phyloP scores from a whole-genome alignment of 169 alveolate species.

The Theileria luwenshuni region DNA sequence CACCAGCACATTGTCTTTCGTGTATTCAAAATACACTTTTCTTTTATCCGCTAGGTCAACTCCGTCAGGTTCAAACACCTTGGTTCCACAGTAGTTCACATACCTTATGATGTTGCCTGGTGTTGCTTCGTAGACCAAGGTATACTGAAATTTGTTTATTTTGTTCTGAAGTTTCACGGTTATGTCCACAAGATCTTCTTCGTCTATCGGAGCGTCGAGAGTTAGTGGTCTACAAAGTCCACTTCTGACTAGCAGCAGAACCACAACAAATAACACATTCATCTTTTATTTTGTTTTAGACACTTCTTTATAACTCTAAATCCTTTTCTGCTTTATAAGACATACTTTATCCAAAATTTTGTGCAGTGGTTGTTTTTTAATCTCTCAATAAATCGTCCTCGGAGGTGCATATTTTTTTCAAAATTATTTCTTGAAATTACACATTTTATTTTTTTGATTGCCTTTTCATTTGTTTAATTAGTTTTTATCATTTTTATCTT shows the following conservation, averaged over 20 bases:
- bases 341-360: too few species aligned
- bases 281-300: too few species aligned
- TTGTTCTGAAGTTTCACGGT: background rate
- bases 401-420: too few species aligned
- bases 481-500: too few species aligned
- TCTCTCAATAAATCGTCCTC: too few species aligned
- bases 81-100: background rate
- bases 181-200: background rate
- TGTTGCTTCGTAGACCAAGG: background rate
- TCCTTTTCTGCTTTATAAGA: too few species aligned
- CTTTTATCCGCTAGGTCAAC: background rate
- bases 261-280: background rate
- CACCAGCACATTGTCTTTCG: background rate
- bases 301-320: too few species aligned
- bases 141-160: background rate
- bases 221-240: background rate
- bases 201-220: background rate
- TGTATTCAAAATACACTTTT: background rate
- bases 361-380: too few species aligned
- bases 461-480: too few species aligned
- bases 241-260: background rate
- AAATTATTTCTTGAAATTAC: too few species aligned
- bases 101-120: background rate
- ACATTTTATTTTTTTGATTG: too few species aligned
- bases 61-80: background rate